Percentiles rank a stretch among this genome's conserved stretches.
phyloP scores from a whole-genome alignment of 2,329 filamentous ascomycete genomes.

The Penicillium sp. region DNA sequence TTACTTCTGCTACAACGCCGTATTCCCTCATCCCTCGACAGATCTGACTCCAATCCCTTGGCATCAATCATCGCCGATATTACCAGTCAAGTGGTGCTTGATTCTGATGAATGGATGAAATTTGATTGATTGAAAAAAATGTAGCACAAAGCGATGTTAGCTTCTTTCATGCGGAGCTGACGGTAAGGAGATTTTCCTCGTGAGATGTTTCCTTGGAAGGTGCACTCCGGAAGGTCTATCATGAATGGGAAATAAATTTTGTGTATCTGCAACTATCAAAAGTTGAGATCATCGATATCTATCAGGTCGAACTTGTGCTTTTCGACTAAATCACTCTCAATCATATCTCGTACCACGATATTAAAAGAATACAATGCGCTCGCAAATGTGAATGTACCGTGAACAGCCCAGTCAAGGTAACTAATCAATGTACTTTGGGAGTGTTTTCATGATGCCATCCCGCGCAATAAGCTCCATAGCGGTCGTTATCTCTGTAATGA shows the following conservation, averaged over 20 bases:
- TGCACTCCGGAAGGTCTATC: neutral
- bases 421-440: slow-evolving; percentile 51
- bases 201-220: neutral
- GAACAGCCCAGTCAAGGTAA: neutral
- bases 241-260: neutral
- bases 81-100: too few species aligned
- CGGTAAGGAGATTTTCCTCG: too few species aligned
- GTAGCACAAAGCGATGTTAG: too few species aligned
- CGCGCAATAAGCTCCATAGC: slow-evolving; percentile 50
- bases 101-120: too few species aligned
- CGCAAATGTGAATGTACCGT: neutral
- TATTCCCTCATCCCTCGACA: too few species aligned
- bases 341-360: neutral
- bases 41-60: too few species aligned
- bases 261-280: neutral
- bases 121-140: too few species aligned
- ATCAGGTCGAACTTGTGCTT: neutral
- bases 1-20: too few species aligned
- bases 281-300: neutral
- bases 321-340: neutral
- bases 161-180: too few species aligned
- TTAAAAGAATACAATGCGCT: neutral
- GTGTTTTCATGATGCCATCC: slow-evolving; percentile 52
- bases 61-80: too few species aligned
- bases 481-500: slow-evolving; percentile 48